Base-by-base conservation (phyloP, 371 early-diverging fungal genomes). In the Dinochytrium kinnereticum region DNA sequence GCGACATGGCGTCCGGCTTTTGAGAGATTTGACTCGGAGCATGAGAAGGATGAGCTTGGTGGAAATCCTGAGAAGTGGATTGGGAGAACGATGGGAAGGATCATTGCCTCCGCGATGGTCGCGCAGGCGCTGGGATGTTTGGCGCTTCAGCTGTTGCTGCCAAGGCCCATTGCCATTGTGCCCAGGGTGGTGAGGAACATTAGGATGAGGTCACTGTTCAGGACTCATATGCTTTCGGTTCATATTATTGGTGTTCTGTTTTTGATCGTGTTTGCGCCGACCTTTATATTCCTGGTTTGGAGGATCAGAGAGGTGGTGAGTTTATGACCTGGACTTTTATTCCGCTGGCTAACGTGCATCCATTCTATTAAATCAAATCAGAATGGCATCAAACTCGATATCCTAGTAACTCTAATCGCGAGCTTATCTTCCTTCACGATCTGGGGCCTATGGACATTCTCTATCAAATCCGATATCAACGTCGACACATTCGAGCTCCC, bases 321-420 rank as follows among this genome's bases (percentile, higher is more conserved):
- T 57, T 24, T 57, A 7, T 57, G n/a, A n/a, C n/a, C n/a, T n/a
- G n/a, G n/a, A n/a, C 26, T 57, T 57, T 7, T 7, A 15, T 57
- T 57, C 24, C 15, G 26, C 26, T 57, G 17, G 30, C 57, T 24
- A 24, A 28, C 24, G 10, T 57, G 21, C 17, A 17, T 24, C 21
- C 10, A 17, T 17, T 30, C 26, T 30, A 24, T 10, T 30, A 57
- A 24, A 7, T 15, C 10, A 10, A 17, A 17, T 10, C 57, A 57
- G 57, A 57, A 57, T 28, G 57, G 57, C 57, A 57, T 57, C 57
- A 21, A 30, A 28, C 13, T 30, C 26, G 57, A 57, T 57, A 57
- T 57, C 30, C 7, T 57, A 10, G 24, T 57, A 13, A 57, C 57
- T 13, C 57, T 57, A 17, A 7, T 57, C 57, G 10, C 30, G 10